A percentile compares a stretch with the other conserved stretches of the same genome.
phyloP scores from a whole-genome alignment of 2,329 filamentous ascomycete genomes.

The Fusarium subglutinans region DNA sequence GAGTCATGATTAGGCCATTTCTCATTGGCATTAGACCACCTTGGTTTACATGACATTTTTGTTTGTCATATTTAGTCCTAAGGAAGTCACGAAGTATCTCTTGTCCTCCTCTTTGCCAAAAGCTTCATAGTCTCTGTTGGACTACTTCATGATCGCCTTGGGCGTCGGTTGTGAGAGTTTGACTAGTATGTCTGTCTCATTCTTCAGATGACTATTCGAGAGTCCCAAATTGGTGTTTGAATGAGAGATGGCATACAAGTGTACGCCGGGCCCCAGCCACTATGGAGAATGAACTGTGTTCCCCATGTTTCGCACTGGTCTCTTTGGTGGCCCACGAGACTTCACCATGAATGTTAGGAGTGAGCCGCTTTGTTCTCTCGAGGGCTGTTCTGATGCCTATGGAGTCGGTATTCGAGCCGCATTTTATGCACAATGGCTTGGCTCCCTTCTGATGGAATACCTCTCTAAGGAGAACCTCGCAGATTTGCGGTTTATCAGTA shows the following conservation, averaged over 20 bases:
- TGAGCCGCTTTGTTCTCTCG: conserved; percentile 36
- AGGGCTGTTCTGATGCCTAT: conserved; percentile 46
- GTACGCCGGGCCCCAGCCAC: conserved; percentile 21
- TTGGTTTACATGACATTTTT: too few relatives aligned
- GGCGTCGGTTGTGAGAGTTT: conserved; percentile 9
- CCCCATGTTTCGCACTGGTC: neutral
- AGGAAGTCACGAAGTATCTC: neutral
- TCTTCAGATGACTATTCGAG: neutral
- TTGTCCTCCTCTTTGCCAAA: conserved; percentile 15
- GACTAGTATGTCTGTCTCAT: neutral
- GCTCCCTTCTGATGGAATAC: conserved; percentile 45
- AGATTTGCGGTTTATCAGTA: conserved; percentile 46
- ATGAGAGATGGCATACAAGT: conserved; percentile 33
- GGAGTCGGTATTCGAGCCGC: conserved; percentile 48
- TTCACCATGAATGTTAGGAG: neutral
- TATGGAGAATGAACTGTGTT: neutral
- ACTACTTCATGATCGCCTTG: conserved; percentile 14
- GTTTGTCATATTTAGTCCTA: neutral
- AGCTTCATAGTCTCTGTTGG: conserved; percentile 8
- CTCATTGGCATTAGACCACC: too few relatives aligned
- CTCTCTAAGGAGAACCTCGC: conserved; percentile 42
- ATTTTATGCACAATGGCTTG: conserved; percentile 51
- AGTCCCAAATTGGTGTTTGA: neutral
- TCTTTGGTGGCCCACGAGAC: neutral
- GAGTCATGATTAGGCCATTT: neutral